Evolutionary conservation across 2,329 filamentous ascomycete species (phyloP).

Genomic region (Neurospora sp.): DNA sequence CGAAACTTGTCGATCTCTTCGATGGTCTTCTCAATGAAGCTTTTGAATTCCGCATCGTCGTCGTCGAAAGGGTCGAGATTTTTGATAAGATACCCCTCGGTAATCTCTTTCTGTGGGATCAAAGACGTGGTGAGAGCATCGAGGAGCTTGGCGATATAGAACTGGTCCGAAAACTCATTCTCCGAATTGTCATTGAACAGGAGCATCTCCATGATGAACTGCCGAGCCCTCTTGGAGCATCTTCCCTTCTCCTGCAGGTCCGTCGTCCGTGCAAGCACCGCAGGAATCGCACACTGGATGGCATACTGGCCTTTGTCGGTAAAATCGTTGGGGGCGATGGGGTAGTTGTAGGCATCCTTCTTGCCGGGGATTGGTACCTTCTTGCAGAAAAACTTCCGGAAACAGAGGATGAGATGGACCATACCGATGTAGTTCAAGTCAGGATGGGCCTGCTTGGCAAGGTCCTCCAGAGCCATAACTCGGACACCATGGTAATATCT

Average conservation of each 20-base stretch:
- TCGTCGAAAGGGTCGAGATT: constrained; percentile 33
- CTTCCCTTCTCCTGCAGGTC: constrained; percentile 57
- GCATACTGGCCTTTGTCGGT: constrained; percentile 75
- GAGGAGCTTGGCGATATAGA: constrained; percentile 77
- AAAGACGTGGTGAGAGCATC: constrained; percentile 48
- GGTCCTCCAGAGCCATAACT: constrained; percentile 67
- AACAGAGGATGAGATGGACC: constrained; percentile 75
- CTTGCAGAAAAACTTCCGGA: constrained; percentile 80
- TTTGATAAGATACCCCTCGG: constrained; percentile 18
- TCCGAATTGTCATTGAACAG: constrained; percentile 91
- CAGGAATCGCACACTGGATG: constrained; percentile 73
- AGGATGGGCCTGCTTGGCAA: constrained; percentile 64
- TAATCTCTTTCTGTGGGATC: constrained; percentile 34
- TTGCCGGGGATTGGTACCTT: constrained; percentile 20
- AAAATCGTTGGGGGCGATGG: constrained; percentile 86
- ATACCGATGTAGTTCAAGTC: constrained; percentile 68
- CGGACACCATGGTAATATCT: constrained; percentile 93
- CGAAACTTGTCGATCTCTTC: constrained; percentile 58
- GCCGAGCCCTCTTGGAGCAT: constrained; percentile 68
- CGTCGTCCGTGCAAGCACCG: constrained; percentile 62
- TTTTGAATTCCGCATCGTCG: constrained; percentile 30
- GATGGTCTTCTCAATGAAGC: constrained; percentile 42
- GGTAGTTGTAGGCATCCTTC: constrained; percentile 49
- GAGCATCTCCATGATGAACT: constrained; percentile 80
- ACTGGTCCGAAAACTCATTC: constrained; percentile 80